phyloP scores from a whole-genome alignment of 257 asterid genomes.

The Solanum neorickii region DNA sequence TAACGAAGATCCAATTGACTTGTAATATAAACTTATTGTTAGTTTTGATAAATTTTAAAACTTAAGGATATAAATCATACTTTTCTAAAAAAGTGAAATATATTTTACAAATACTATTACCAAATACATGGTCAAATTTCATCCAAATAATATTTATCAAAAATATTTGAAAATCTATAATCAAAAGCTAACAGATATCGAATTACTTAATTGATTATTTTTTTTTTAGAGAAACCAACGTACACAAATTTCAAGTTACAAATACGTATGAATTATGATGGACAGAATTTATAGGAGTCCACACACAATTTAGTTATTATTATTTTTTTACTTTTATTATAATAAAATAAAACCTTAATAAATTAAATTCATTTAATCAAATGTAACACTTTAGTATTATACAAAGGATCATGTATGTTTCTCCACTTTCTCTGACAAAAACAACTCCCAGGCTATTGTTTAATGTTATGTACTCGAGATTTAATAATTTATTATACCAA shows the following conservation, averaged over 20 bases:
- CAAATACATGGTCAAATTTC: rapidly evolving
- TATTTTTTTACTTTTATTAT: not conserved
- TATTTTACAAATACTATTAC: too few relatives aligned
- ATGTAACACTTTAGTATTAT: not conserved
- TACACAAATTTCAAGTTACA: not conserved
- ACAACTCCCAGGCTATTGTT: not conserved
- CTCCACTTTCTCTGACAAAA: not conserved
- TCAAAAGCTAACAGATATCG: too few relatives aligned
- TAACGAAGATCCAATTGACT: too few relatives aligned
- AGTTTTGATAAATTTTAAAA: too few relatives aligned
- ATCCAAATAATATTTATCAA: too few relatives aligned
- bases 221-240: not conserved
- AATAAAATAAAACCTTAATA: not conserved
- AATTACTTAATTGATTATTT: too few relatives aligned
- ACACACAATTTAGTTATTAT: not conserved
- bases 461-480: not conserved
- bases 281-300: not conserved
- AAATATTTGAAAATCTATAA: too few relatives aligned
- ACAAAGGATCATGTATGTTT: not conserved
- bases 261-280: not conserved
- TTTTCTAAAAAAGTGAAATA: too few relatives aligned
- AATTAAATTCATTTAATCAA: not conserved
- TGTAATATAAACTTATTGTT: too few relatives aligned
- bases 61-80: too few relatives aligned
- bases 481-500: not conserved